Base-by-base conservation (phyloP, 345 rosid species). In the Geranium rotundifolium region DNA sequence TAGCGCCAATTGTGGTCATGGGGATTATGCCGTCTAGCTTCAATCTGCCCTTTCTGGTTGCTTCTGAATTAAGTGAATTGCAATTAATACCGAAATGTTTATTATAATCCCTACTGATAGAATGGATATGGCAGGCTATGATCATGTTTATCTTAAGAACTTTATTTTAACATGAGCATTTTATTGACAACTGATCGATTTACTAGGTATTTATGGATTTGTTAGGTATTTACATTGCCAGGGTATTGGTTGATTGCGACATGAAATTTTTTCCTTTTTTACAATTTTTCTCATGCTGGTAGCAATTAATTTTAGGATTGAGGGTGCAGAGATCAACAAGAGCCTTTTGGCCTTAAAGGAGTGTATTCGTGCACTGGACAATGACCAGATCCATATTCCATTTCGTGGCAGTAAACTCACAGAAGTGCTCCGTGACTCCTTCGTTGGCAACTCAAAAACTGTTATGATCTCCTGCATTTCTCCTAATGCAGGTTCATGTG, bases 391-490 rank as follows among this genome's bases (percentile, higher is more conserved):
- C 74, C 97, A 91, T 71, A 91, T 88, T 72, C 97, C 97, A 62
- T 91, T 91, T 72, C 85, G 96, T 17, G 97, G 97, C 60, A 89
- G 98, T 73, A 91, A 91, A 76, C 95, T 91, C 66, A 91, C 98
- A 6, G 95, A 91, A 82, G 98, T 91, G 31, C 96, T 91, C 19
- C 92, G 96, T 15, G 98, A 91, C 73, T 91, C 96, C 56, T 91
- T 91, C 65, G 95, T 87, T 74, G 98, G 98, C 63, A 89, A 89
- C 77, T 91, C 95, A 57, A 89, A 83, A 79, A 91, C 98, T 20
- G 95, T 91, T 68, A 87, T 89, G 96, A 89, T 91, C 59, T 89
- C 96, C 60, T 91, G 98, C 81, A 85, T 89, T 67, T 91, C 98
- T 67, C 98, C 98, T 57, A 91, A 91, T 75, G 95, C 86, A 58